Evolutionary conservation across 805 yeast species (phyloP), one percentile per base, ranked within the genome.

Genomic region (Candida michaelii): DNA sequence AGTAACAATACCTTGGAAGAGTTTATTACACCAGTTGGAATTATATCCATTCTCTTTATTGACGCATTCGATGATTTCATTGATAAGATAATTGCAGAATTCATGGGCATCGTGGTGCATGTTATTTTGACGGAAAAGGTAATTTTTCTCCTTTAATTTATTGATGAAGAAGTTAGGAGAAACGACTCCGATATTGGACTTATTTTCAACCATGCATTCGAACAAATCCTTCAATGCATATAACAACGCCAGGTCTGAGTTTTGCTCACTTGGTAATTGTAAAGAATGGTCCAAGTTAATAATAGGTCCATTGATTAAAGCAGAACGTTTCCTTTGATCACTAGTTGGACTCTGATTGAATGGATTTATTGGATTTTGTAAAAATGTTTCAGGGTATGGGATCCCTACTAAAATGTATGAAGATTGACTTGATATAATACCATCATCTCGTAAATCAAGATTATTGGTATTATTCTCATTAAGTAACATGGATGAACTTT

Each of bases 81-180:
- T 93, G 40, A 93, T 69, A 51, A 90, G 60, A 56, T 86, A 90
- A 60, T 90, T 91, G 58, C 90, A 74, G 62, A 93, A 93, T 65
- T 93, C 99, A 63, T 93, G 99, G 4, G 98, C 97, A 69, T 93
- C 99, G 59, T 93, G 99, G 60, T 93, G 99, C 96, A 89, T 90
- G 51, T 69, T 69, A 32, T 86, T 82, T 44, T 89, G 83, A 48
- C 96, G 73, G 62, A 93, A 93, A 54, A 91, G 68, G 52, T 82
- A 86, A 59, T 91, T 93, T 50, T 87, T 90, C 43, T 77, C 77
- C 60, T 89, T 91, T 42, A 91, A 69, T 40, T 83, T 83, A 35
- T 80, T 83, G 33, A 93, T 78, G 37, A 93, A 76, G 51, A 78
- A 75, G 21, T 73, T 68, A 0, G 98, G 97, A 1, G 96, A 85